Conservation (phyloP, 2,329 filamentous ascomycete genomes). For the Ceratocystis ficicola region DNA sequence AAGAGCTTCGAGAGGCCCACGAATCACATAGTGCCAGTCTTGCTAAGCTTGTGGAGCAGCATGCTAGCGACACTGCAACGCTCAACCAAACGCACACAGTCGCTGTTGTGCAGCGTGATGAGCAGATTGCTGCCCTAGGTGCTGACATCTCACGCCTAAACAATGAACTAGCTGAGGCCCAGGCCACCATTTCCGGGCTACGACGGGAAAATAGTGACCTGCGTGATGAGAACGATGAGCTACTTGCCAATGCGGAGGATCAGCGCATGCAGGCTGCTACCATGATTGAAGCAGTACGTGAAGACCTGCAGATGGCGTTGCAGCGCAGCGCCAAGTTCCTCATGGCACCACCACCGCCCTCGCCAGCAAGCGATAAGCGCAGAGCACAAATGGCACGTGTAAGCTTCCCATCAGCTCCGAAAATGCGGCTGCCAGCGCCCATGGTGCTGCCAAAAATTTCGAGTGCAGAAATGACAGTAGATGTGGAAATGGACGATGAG, state of each 20-base stretch:
- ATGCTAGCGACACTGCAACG: not conserved
- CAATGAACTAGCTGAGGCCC: slow-evolving; percentile 12
- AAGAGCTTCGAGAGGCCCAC: slow-evolving; percentile 32
- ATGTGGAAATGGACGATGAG: slow-evolving; percentile 11
- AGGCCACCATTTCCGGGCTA: slow-evolving; percentile 15
- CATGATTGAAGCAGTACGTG: slow-evolving; percentile 20
- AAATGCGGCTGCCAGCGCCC: not conserved
- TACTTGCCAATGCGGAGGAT: slow-evolving; percentile 9
- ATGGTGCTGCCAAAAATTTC: slow-evolving; percentile 1
- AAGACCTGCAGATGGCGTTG: slow-evolving; percentile 17
- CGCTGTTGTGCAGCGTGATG: slow-evolving; percentile 9
- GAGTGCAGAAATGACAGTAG: not conserved
- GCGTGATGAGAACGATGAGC: slow-evolving; percentile 14
- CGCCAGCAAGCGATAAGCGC: not conserved
- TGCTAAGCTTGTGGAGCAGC: slow-evolving; percentile 19
- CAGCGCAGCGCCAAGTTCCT: slow-evolving; percentile 15
- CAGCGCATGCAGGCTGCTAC: slow-evolving; percentile 19
- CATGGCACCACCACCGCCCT: slow-evolving; percentile 3
- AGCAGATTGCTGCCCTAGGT: slow-evolving; percentile 13
- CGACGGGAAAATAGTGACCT: slow-evolving; percentile 14
- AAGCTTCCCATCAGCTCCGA: not conserved
- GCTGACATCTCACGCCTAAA: slow-evolving; percentile 17
- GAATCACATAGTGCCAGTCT: slow-evolving; percentile 29
- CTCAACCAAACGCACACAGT: slow-evolving; percentile 6
- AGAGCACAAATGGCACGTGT: not conserved